A percentile compares a stretch with the other conserved stretches of the same genome.
phyloP scores from a whole-genome alignment of 1,139 yeast species.

The Nakaseomyces sp. region DNA sequence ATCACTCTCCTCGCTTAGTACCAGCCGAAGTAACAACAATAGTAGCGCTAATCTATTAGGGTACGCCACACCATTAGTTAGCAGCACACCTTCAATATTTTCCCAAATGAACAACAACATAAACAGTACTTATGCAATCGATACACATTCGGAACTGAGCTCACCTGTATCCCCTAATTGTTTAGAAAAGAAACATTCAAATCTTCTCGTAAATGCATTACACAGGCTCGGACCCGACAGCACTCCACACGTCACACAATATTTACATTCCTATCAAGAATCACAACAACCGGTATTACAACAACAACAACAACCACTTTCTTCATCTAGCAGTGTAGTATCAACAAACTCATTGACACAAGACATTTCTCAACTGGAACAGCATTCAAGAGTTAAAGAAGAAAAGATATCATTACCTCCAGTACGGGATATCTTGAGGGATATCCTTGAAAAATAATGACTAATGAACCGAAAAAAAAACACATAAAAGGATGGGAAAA shows the following conservation, averaged over 20 bases:
- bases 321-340: not conserved
- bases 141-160: not conserved
- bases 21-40: not conserved
- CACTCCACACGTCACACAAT: not conserved
- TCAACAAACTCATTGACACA: not conserved
- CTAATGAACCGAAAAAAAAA: too few species aligned
- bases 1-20: not conserved
- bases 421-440: not conserved
- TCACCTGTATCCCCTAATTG: not conserved
- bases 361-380: not conserved
- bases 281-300: too few species aligned
- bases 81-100: not conserved
- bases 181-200: not conserved
- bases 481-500: too few species aligned
- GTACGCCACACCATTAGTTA: not conserved
- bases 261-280: too few species aligned
- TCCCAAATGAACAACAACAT: not conserved
- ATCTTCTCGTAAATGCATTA: not conserved
- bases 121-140: not conserved
- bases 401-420: not conserved
- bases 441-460: not conserved
- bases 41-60: not conserved
- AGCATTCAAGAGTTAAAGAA: not conserved
- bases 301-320: not conserved
- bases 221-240: not conserved